These are phyloP conservation scores for Solanum chacoense DNA, from an alignment of 305 asterid genomes.

Conservation along the genomic window DNA sequence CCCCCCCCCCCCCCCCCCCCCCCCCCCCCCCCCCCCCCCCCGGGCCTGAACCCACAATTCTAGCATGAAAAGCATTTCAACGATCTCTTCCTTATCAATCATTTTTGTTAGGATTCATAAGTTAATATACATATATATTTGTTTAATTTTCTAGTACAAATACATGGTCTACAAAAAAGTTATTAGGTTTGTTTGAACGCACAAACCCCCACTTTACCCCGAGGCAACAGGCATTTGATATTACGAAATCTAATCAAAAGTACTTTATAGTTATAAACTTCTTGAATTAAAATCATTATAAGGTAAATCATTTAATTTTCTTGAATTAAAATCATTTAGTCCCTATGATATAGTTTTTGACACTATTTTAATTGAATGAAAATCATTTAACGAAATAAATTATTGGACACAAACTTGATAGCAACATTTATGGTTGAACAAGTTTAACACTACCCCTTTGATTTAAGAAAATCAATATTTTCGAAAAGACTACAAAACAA, in stretches of 20 bases:
- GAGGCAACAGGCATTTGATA: not conserved
- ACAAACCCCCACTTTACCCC: not conserved
- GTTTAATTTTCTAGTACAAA: too few species aligned
- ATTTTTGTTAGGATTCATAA: too few species aligned
- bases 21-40: too few species aligned
- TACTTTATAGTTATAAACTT: not conserved
- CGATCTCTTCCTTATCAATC: not conserved
- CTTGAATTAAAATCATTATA: not conserved
- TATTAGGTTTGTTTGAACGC: not conserved
- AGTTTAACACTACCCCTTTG: not conserved
- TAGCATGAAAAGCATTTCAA: not conserved
- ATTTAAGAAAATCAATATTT: not conserved
- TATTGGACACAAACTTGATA: not conserved
- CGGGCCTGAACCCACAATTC: not conserved
- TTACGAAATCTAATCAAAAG: not conserved
- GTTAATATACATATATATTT: too few species aligned
- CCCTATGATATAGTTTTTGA: not conserved
- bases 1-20: too few species aligned
- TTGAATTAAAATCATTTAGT: not conserved
- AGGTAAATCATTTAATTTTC: not conserved
- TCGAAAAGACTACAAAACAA: not conserved
- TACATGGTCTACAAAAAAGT: accelerated
- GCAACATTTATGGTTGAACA: not conserved
- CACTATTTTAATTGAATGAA: not conserved
- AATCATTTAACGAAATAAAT: not conserved